Conservation (phyloP, 129 eudicot species). For the Glebionis coronaria region DNA sequence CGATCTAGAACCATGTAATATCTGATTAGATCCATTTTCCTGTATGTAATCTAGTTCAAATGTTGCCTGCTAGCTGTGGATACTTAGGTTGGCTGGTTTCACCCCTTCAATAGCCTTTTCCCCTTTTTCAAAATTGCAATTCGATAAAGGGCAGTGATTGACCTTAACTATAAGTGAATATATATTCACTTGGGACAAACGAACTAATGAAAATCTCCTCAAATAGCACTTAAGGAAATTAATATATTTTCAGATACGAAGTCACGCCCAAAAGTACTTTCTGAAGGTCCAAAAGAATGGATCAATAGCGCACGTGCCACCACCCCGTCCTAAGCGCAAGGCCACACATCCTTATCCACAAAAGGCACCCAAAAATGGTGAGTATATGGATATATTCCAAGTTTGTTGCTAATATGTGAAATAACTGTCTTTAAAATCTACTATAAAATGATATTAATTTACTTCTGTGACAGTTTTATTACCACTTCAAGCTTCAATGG, state of each 20-base stretch:
- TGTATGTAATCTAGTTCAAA: slow-evolving; percentile 1
- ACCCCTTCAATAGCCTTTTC: neutral
- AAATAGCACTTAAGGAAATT: slow-evolving; percentile 15
- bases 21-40: neutral
- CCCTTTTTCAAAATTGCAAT: no score
- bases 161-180: slow-evolving; percentile 12
- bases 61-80: slow-evolving; percentile 1
- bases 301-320: slow-evolving; percentile 95
- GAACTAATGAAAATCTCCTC: slow-evolving; percentile 18
- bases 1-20: neutral
- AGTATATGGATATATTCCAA: slow-evolving; percentile 27
- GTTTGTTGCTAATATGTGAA: slow-evolving; percentile 1
- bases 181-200: no score
- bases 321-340: slow-evolving; percentile 98
- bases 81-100: slow-evolving; percentile 10
- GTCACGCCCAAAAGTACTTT: slow-evolving; percentile 98
- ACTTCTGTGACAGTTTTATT: slow-evolving; percentile 44
- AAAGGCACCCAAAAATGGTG: slow-evolving; percentile 85
- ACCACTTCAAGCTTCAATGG: slow-evolving; percentile 71
- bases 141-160: neutral
- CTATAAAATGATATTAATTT: neutral
- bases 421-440: neutral
- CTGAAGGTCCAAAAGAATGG: slow-evolving; percentile 97
- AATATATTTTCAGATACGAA: slow-evolving; percentile 65
- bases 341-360: slow-evolving; percentile 99